Base-by-base conservation (phyloP, 2,329 filamentous ascomycete genomes). In the Cytospora paraplurivora region DNA sequence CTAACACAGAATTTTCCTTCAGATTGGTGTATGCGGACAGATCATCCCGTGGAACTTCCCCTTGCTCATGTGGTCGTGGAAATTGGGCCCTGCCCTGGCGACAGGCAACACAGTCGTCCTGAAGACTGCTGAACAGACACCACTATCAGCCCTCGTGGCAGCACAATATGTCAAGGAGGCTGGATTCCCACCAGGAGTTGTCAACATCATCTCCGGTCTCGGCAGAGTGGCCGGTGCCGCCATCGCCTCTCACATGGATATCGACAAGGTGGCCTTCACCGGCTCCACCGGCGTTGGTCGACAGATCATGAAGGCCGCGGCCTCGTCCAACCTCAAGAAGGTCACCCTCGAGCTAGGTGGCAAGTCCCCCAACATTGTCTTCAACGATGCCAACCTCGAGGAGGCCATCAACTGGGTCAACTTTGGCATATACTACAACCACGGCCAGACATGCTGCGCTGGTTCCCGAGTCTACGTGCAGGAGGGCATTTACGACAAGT, bases 391-490 rank as follows among this genome's bases (percentile, higher is more conserved):
- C 71, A 87, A 92, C 72, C 89, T 92, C 65, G 88, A 92, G 71
- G 84, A 90, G 74, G 87, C 89, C 72, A 88, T 92, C 75, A 86
- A 86, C 65, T 92, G 89, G 89, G 88, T 90, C 80, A 92, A 91
- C 81, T 85, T 85, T 68, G 85, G 85, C 67, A 86, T 88, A 73
- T 87, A 85, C 79, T 87, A 75, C 78, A 87, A 87, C 81, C 84
- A 87, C 75, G 85, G 85, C 71, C 85, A 87, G 75, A 82, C 79
- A 78, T 87, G 85, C 81, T 92, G 89, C 74, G 91, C 91, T 67
- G 90, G 90, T 69, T 92, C 90, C 67, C 88, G 92, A 73, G 85
- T 96, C 76, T 93, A 92, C 78, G 92, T 96, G 59, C 91, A 96
- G 76, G 91, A 95, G 73, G 82, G 82, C 66, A 90, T 96, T 77